Conservation (phyloP, 169 alveolate genomes). For the Cystoisospora suis region DNA sequence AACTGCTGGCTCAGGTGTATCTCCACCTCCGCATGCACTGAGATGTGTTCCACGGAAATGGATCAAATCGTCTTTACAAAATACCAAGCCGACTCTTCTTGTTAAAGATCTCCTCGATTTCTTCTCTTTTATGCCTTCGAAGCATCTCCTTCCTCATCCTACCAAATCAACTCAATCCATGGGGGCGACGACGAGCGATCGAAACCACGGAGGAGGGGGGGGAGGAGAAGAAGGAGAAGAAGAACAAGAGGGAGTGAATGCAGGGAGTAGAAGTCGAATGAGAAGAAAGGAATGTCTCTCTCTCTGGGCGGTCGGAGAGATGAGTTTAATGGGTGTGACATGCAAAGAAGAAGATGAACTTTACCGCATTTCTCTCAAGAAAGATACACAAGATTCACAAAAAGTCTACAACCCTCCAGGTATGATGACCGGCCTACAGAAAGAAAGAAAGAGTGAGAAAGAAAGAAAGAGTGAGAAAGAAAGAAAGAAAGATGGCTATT, state of each 20-base stretch:
- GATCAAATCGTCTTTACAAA: slow-evolving; percentile 1
- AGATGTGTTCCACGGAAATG: slow-evolving; percentile 57
- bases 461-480: no score
- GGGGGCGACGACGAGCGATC: background rate
- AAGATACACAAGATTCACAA: no score
- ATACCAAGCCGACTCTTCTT: background rate
- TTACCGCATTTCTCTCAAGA: no score
- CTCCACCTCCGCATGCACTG: slow-evolving; percentile 54
- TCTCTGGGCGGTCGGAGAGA: slow-evolving; percentile 57
- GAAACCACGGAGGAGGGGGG: background rate
- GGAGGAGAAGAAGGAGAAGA: slow-evolving; percentile 23
- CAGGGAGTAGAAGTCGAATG: no score
- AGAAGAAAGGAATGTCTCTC: slow-evolving; percentile 1
- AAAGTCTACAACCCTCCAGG: no score
- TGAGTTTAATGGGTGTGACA: slow-evolving; percentile 51
- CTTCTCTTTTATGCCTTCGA: background rate
- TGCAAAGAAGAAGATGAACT: slow-evolving; percentile 23
- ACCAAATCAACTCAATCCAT: no score
- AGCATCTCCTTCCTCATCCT: background rate
- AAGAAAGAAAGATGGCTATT: no score
- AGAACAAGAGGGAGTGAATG: no score
- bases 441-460: no score
- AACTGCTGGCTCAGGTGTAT: background rate
- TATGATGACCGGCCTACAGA: no score
- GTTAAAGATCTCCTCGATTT: slow-evolving; percentile 15